A percentile compares a stretch with the other conserved stretches of the same genome.
Evolutionary conservation across 495 filamentous ascomycete species (phyloP).

Genomic region (Parathielavia appendiculata): DNA sequence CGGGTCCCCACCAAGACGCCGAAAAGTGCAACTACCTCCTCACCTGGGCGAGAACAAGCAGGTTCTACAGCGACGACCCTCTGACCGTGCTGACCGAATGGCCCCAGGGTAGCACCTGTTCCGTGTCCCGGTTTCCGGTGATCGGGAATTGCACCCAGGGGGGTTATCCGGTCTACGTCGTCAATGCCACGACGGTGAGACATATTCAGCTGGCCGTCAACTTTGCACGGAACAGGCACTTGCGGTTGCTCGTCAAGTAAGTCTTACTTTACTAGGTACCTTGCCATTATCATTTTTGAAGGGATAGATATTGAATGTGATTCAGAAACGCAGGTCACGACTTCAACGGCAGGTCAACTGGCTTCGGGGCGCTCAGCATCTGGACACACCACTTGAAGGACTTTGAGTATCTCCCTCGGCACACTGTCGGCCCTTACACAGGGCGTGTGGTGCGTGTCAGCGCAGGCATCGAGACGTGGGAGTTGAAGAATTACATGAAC

Average conservation of each 20-base stretch:
- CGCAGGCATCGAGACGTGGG: constrained; percentile 41
- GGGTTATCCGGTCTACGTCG: constrained; percentile 53
- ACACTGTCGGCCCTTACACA: constrained; percentile 36
- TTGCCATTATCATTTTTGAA: background rate
- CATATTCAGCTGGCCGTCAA: constrained; percentile 55
- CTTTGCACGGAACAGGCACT: constrained; percentile 54
- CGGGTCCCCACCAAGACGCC: constrained; percentile 41
- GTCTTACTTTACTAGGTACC: constrained; percentile 15
- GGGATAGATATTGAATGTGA: background rate
- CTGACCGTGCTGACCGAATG: constrained; percentile 34
- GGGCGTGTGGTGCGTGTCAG: constrained; percentile 41
- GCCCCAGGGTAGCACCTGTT: constrained; percentile 38
- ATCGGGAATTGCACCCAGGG: constrained; percentile 49
- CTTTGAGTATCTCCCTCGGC: constrained; percentile 37
- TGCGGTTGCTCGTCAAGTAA: constrained; percentile 57
- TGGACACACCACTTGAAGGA: constrained; percentile 56
- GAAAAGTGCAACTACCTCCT: constrained; percentile 37
- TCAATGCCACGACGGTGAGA: constrained; percentile 52
- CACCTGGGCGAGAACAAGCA: constrained; percentile 23
- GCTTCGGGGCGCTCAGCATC: constrained; percentile 51
- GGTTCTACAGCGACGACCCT: constrained; percentile 37
- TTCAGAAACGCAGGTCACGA: background rate
- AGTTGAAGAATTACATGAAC: constrained; percentile 34
- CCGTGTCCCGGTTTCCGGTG: constrained; percentile 17
- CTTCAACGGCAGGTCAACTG: constrained; percentile 9